Conservation (phyloP, 2,329 filamentous ascomycete species). For the Fusarium annulatum region DNA sequence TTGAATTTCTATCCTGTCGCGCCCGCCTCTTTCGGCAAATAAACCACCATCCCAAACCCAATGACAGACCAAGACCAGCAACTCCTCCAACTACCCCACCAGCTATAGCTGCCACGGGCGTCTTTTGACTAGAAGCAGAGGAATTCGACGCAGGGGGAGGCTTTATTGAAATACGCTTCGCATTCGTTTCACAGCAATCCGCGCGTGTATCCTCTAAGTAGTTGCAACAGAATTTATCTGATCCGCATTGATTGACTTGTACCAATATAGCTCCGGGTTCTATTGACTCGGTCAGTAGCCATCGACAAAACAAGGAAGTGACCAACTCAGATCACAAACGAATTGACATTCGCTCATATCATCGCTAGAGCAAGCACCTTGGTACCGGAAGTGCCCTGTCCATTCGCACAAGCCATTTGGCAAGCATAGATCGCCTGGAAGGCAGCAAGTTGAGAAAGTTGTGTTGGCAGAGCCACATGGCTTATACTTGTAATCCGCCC, state of each 20-base stretch:
- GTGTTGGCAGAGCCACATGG: neutral
- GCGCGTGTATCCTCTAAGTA: fast-evolving
- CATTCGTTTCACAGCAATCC: neutral
- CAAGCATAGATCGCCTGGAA: neutral
- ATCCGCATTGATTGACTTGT: neutral
- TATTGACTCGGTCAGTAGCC: fast-evolving
- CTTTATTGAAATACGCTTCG: neutral
- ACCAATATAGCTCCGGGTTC: neutral
- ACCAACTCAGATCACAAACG: neutral
- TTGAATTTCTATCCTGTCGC: fast-evolving
- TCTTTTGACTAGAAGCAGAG: fast-evolving
- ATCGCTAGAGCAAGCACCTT: neutral
- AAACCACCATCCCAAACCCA: neutral
- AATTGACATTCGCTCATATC: neutral
- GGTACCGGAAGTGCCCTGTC: neutral
- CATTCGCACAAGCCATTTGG: neutral
- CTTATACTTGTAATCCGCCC: neutral
- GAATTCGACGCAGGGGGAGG: fast-evolving
- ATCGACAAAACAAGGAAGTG: fast-evolving
- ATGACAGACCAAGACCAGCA: fast-evolving
- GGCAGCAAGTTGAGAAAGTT: neutral
- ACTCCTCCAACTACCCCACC: neutral
- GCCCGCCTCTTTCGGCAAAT: fast-evolving
- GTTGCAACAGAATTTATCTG: neutral
- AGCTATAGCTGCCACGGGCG: neutral